phyloP scores from a whole-genome alignment of 2,329 filamentous ascomycete genomes.

The Penicillium oxalicum region DNA sequence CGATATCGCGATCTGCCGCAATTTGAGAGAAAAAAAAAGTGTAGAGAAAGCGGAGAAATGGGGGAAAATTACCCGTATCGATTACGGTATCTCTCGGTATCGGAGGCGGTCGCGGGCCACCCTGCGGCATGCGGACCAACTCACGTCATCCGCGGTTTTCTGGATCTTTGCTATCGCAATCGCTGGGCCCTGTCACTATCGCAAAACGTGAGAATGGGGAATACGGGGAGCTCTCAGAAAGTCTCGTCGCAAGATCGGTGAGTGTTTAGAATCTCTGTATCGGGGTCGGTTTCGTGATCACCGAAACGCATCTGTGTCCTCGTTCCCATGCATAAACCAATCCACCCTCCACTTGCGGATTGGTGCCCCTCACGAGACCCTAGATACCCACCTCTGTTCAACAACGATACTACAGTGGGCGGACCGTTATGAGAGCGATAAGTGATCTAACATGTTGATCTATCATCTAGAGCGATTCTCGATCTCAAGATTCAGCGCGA shows the following conservation, averaged over 20 bases:
- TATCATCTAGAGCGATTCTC: conserved; percentile 74
- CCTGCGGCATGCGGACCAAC: conserved; percentile 1
- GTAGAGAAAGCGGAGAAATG: conserved; percentile 13
- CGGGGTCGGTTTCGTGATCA: neutral
- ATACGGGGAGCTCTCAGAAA: conserved; percentile 57
- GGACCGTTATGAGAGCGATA: too few relatives aligned
- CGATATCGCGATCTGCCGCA: conserved; percentile 7
- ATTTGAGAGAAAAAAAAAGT: conserved; percentile 14
- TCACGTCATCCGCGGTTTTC: conserved; percentile 14
- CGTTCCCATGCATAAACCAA: neutral
- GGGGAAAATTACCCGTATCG: conserved; percentile 15
- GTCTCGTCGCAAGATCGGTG: conserved; percentile 82
- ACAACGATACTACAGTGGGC: neutral
- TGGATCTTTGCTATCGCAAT: neutral
- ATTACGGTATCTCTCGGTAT: neutral
- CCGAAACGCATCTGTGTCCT: neutral
- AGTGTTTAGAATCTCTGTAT: conserved; percentile 21
- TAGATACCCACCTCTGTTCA: neutral
- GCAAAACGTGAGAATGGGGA: conserved; percentile 52
- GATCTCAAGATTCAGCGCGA: conserved; percentile 97
- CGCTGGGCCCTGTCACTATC: conserved; percentile 11
- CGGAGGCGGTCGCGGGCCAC: conserved; percentile 2
- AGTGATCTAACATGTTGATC: conserved; percentile 5
- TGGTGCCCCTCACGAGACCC: conserved; percentile 10
- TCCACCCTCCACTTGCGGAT: neutral